A percentile compares a stretch with the other conserved stretches of the same genome.
Conservation (phyloP, 106 monocot genomes). For the Phalaenopsis aphrodite region DNA sequence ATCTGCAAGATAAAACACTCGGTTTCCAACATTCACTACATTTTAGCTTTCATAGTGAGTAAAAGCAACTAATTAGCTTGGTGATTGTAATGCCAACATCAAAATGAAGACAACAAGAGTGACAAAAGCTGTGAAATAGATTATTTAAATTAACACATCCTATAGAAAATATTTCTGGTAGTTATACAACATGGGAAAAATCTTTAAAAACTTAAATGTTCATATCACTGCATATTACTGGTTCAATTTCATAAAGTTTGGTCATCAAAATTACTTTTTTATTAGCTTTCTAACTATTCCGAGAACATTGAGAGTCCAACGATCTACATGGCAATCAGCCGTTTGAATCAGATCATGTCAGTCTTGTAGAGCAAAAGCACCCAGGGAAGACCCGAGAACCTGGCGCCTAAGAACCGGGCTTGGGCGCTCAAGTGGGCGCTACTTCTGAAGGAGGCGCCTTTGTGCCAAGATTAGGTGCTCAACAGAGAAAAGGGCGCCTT, state of each 20-base stretch:
- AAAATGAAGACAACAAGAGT: not conserved
- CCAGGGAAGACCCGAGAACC: no score
- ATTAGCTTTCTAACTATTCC: not conserved
- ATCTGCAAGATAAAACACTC: conserved; percentile 38
- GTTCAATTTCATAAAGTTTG: not conserved
- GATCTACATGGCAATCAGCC: not conserved
- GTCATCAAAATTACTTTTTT: not conserved
- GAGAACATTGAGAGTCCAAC: not conserved
- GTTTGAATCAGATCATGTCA: not conserved
- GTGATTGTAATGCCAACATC: not conserved
- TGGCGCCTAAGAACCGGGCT: no score
- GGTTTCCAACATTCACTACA: not conserved
- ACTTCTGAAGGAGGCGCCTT: no score
- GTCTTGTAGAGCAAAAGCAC: no score
- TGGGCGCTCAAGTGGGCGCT: no score
- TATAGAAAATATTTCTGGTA: not conserved
- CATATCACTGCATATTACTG: not conserved
- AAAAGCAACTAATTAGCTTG: not conserved
- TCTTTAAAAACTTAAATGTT: not conserved
- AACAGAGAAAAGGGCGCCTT: no score
- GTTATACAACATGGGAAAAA: not conserved
- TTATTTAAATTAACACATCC: not conserved
- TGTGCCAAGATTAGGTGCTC: no score
- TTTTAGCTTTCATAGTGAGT: not conserved
- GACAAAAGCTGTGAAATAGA: no score